Evolutionary conservation across 306 rosid species (phyloP).

Genomic region (Senna siamea): DNA sequence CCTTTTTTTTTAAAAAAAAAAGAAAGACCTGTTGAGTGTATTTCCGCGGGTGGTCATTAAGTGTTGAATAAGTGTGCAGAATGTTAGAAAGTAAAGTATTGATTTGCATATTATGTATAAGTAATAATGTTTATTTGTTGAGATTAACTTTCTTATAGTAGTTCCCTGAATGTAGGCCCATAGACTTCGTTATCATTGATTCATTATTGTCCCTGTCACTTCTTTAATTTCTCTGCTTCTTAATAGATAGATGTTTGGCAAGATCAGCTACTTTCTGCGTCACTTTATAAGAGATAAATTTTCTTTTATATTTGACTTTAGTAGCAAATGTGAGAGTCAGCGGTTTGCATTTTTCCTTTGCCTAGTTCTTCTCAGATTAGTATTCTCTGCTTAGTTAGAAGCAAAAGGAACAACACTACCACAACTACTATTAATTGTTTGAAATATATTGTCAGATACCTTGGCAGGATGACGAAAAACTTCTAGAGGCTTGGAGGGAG

Average conservation of each 20-base stretch:
- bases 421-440: constrained; percentile 1
- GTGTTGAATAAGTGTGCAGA: neutral
- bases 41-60: neutral
- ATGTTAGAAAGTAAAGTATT: neutral
- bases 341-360: neutral
- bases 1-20: neutral
- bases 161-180: neutral
- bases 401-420: neutral
- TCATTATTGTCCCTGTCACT: neutral
- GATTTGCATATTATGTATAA: neutral
- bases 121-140: neutral
- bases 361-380: constrained; percentile 14
- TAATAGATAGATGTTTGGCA: neutral
- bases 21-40: neutral
- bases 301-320: neutral
- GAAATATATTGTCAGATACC: constrained; percentile 60
- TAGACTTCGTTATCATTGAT: neutral
- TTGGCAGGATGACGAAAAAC: constrained; percentile 78
- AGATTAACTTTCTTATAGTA: neutral
- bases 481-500: constrained; percentile 88
- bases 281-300: neutral
- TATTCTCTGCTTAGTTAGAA: constrained; percentile 16
- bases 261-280: neutral
- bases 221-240: neutral
- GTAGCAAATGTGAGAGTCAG: neutral